Evolutionary conservation across 192 early-diverging fungal species (phyloP).

Genomic region (Haplosporangium gracile): DNA sequence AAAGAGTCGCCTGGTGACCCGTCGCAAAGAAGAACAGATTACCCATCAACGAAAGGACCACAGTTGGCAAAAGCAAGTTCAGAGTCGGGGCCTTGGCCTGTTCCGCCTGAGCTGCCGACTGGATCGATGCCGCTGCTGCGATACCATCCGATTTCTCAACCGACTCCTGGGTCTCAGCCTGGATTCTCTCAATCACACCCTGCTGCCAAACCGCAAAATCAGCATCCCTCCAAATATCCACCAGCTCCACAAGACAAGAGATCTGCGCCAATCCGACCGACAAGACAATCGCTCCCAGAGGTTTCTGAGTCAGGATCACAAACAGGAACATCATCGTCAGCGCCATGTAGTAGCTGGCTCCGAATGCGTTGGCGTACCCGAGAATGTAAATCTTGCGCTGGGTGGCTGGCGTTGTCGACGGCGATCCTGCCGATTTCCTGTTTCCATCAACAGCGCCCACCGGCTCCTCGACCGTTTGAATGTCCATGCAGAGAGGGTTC

Average conservation of each 20-base stretch:
- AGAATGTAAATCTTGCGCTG: constrained; percentile 59
- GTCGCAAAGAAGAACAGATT: constrained; percentile 87
- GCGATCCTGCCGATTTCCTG: constrained; percentile 2
- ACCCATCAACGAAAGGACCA: constrained; percentile 65
- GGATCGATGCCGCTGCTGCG: constrained; percentile 5
- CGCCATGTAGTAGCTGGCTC: constrained; percentile 77
- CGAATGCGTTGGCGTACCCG: constrained; percentile 76
- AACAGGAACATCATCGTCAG: constrained; percentile 71
- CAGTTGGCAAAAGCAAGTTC: constrained; percentile 57
- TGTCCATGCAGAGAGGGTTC: constrained; percentile 68
- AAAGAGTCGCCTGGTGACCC: constrained; percentile 91
- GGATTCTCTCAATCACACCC: constrained; percentile 13
- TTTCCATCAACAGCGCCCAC: background rate
- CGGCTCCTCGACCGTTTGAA: constrained; percentile 51
- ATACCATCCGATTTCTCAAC: background rate
- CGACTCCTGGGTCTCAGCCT: constrained; percentile 20
- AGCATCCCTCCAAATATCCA: constrained; percentile 60
- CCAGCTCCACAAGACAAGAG: constrained; percentile 60
- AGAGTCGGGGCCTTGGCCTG: constrained; percentile 21
- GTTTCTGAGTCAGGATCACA: constrained; percentile 81
- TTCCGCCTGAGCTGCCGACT: constrained; percentile 7
- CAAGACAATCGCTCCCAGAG: constrained; percentile 80
- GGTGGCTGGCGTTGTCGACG: constrained; percentile 4
- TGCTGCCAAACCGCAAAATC: constrained; percentile 38
- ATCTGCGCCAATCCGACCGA: constrained; percentile 61